Evolutionary conservation across 2,329 filamentous ascomycete genomes (phyloP).

Genomic region (Nothomitra cinnamomea): DNA sequence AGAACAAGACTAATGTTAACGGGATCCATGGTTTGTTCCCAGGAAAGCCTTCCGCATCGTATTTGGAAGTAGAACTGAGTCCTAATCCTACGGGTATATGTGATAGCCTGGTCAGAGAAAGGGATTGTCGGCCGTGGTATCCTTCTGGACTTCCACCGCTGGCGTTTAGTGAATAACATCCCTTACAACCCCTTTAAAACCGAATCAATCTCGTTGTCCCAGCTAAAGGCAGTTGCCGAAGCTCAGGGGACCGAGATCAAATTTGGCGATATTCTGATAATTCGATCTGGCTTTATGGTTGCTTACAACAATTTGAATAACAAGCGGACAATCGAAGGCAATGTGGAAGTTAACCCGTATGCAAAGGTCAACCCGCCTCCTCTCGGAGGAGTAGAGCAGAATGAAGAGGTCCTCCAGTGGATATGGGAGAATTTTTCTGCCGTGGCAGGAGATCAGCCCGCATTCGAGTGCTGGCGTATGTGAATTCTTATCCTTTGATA

Average conservation of each 20-base stretch:
- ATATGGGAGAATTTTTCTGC: slow-evolving; percentile 27
- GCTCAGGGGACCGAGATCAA: slow-evolving; percentile 31
- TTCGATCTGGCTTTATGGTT: slow-evolving; percentile 30
- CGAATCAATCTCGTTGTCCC: slow-evolving; percentile 19
- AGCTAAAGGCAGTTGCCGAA: slow-evolving; percentile 27
- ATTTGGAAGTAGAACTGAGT: not conserved
- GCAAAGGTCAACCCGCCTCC: slow-evolving; percentile 22
- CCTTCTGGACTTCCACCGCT: slow-evolving; percentile 34
- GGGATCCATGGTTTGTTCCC: slow-evolving; percentile 20
- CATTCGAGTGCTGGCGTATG: slow-evolving; percentile 24
- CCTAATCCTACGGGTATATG: not conserved
- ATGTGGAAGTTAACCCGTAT: slow-evolving; percentile 22
- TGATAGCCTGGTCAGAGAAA: slow-evolving; percentile 29
- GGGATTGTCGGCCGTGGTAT: slow-evolving; percentile 40
- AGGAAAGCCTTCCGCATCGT: slow-evolving; percentile 9
- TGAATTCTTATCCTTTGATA: not conserved
- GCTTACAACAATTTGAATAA: slow-evolving; percentile 11
- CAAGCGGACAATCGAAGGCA: slow-evolving; percentile 19
- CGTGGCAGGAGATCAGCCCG: slow-evolving; percentile 28
- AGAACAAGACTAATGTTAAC: slow-evolving; percentile 21
- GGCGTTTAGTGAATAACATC: slow-evolving; percentile 26
- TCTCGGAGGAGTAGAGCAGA: slow-evolving; percentile 32
- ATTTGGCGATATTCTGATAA: slow-evolving; percentile 36
- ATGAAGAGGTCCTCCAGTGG: slow-evolving; percentile 26
- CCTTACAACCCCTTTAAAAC: slow-evolving; percentile 22